phyloP scores from a whole-genome alignment of 2,329 filamentous ascomycete species.

The Calonectria pauciramosa region DNA sequence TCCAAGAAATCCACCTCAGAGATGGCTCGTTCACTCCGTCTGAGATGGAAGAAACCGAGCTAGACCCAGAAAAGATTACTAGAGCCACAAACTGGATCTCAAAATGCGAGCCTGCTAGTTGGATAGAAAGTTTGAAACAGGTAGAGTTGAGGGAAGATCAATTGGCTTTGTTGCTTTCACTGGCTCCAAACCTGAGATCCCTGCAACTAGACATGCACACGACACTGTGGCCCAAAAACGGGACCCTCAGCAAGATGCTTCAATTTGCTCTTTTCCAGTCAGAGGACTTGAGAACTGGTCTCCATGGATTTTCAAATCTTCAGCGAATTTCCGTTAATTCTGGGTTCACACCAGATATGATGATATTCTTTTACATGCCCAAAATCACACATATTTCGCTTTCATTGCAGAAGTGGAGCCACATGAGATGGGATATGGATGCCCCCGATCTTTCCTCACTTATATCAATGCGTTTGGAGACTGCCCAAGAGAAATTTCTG shows the following conservation, averaged over 20 bases:
- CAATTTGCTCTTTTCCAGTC: neutral
- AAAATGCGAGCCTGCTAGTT: neutral
- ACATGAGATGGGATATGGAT: neutral
- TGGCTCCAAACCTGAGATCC: neutral
- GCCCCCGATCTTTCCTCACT: neutral
- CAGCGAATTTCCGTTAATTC: neutral
- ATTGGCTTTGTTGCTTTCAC: neutral
- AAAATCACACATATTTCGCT: neutral
- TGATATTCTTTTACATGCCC: neutral
- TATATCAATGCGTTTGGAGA: neutral
- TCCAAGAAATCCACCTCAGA: neutral
- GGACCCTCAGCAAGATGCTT: neutral
- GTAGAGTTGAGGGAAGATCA: neutral
- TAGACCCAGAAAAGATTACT: neutral
- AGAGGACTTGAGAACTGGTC: no score
- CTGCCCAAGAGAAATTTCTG: neutral
- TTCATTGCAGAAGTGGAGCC: no score
- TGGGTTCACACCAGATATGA: neutral
- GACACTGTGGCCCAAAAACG: neutral
- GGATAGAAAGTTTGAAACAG: neutral
- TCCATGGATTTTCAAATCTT: neutral
- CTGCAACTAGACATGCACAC: neutral
- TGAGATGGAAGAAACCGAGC: neutral
- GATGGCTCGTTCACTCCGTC: neutral
- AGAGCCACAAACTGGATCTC: neutral